Evolutionary conservation across 495 filamentous ascomycete species (phyloP), one percentile per base, ranked within the genome.

Genomic region (Aspergillus cristatus): DNA sequence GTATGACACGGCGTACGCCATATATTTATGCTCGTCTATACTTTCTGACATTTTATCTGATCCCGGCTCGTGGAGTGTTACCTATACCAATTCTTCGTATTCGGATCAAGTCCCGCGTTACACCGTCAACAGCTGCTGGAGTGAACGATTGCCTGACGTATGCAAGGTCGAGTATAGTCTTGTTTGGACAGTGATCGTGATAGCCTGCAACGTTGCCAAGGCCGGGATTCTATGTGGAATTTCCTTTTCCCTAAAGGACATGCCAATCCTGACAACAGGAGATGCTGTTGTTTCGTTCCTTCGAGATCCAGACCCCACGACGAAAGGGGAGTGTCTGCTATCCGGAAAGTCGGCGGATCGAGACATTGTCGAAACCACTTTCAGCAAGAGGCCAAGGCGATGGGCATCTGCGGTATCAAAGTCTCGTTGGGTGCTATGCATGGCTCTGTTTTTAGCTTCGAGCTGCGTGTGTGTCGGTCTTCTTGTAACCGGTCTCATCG

Each of bases 281-380:
- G 43, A 46, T 32, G 38, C 43, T 6, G 22, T 46, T 11, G 37
- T 13, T 16, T 41, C 38, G 31, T 42, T 46, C 22, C 12, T 46
- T 1, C 14, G 12, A 3, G 12, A 24, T n/a, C 37, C 37, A 3
- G 43, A 41, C 18, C n/a, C 38, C 1, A 41, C 38, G 2, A 22
- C 41, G 22, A 28, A 34, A 24, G 20, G 20, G 8, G 20, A 24
- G 20, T 24, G 4, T 24, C 37, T 34, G 28, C 14, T 6, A 3
- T 39, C 12, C 11, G 13, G 4, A n/a, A 11, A 30, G 28, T 6
- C 28, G 28, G 13, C n/a, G 13, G 28, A 30, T 6, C 4, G 28
- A 26, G 11, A 26, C 6, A 26, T 26, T 26, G 11, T 6, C 24
- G 6, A 26, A 26, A 6, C 11, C 6, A 26, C 6, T 6, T 26